Evolutionary conservation across 345 rosid genomes (phyloP).

Genomic region (Brassica cretica): DNA sequence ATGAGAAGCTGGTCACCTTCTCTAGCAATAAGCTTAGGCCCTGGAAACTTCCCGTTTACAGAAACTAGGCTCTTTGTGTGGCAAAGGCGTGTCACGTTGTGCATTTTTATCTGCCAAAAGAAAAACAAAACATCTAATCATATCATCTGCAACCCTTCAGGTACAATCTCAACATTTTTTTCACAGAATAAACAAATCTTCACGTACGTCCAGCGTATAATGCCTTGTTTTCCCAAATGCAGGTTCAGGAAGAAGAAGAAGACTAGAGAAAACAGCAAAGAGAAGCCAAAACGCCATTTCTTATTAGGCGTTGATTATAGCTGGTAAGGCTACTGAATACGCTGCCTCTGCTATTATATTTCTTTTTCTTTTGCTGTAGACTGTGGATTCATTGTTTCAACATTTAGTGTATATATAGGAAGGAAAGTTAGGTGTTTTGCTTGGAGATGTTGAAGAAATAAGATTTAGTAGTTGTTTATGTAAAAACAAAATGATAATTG

Average conservation of each 20-base stretch:
- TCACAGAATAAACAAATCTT: neutral
- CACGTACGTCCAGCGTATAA: constrained; percentile 66
- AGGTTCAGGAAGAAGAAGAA: constrained; percentile 43
- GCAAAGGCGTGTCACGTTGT: constrained; percentile 66
- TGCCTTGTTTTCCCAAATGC: constrained; percentile 67
- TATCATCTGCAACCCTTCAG: neutral
- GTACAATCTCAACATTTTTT: constrained; percentile 7
- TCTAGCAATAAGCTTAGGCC: constrained; percentile 66
- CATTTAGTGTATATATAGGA: constrained; percentile 39
- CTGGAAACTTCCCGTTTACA: constrained; percentile 69
- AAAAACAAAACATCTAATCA: constrained; percentile 2
- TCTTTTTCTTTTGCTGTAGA: constrained; percentile 14
- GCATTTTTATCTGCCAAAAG: constrained; percentile 51
- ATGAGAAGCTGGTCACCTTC: constrained; percentile 72
- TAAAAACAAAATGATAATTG: constrained; percentile 18
- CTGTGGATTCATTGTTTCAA: constrained; percentile 27
- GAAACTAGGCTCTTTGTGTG: constrained; percentile 71
- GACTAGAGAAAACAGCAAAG: constrained; percentile 40
- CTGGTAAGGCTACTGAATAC: constrained; percentile 22
- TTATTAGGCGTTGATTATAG: constrained; percentile 17
- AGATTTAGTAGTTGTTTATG: constrained; percentile 7
- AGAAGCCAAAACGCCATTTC: constrained; percentile 30
- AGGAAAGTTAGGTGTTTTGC: constrained; percentile 36
- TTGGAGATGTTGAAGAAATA: constrained; percentile 15
- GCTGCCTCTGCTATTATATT: constrained; percentile 18